phyloP scores from a whole-genome alignment of 2,329 filamentous ascomycete genomes.

The Botrytis squamosa region DNA sequence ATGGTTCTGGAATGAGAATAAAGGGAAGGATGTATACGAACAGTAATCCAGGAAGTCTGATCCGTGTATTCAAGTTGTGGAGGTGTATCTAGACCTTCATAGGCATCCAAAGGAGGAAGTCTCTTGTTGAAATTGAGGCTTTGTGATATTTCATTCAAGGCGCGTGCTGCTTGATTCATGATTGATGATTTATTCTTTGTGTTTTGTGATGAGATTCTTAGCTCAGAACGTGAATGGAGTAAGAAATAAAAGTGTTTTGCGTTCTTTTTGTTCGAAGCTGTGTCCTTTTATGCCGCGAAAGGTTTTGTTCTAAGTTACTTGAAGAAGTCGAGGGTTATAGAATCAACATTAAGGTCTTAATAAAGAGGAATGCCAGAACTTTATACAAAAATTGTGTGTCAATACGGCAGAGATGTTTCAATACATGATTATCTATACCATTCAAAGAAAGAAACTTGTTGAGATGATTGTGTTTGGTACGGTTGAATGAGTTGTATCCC shows the following conservation, averaged over 20 bases:
- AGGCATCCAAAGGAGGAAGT: not conserved
- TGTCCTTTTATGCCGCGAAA: not conserved
- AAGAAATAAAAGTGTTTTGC: not conserved
- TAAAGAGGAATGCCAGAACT: not conserved
- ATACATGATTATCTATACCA: not conserved
- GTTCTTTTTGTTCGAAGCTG: rapidly evolving
- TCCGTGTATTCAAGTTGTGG: not conserved
- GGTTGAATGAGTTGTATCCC: not conserved
- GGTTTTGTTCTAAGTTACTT: not conserved
- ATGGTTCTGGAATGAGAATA: not conserved
- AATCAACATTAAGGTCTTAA: not conserved
- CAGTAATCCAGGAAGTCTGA: not conserved
- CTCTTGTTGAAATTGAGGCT: not conserved
- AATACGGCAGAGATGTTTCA: not conserved
- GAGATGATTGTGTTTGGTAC: not conserved
- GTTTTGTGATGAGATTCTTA: not conserved
- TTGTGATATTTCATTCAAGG: not conserved
- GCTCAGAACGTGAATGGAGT: not conserved
- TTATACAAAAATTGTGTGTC: not conserved
- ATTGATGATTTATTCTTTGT: not conserved
- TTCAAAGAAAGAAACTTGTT: not conserved
- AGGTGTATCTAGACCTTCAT: not conserved
- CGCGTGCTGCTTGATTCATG: not conserved
- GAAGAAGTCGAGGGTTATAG: not conserved
- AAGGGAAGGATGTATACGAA: not conserved